Percentiles rank a stretch among this genome's conserved stretches.
Evolutionary conservation across 805 yeast species (phyloP).

Genomic region (Cephaloascus fragrans): DNA sequence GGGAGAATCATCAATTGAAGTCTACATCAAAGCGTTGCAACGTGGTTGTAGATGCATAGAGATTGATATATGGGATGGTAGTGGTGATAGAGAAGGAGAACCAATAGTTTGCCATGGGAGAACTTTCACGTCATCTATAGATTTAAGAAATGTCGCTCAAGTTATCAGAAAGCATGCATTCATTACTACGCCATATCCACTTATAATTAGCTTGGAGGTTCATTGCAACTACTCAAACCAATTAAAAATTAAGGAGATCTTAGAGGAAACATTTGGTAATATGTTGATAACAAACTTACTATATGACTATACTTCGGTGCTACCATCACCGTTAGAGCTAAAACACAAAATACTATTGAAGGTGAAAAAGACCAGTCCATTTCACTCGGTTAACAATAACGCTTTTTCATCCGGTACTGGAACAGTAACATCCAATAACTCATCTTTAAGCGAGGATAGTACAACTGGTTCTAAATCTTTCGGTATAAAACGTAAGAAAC

Average conservation of each 20-base stretch:
- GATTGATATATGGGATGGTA: constrained; percentile 84
- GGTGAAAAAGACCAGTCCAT: constrained; percentile 49
- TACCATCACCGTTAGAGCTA: constrained; percentile 71
- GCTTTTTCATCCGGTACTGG: constrained; percentile 8
- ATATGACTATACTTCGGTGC: constrained; percentile 8
- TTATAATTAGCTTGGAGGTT: constrained; percentile 78
- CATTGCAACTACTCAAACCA: constrained; percentile 71
- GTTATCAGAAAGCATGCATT: constrained; percentile 81
- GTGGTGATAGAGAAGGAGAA: constrained; percentile 31
- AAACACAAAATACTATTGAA: constrained; percentile 69
- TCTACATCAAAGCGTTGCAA: constrained; percentile 77
- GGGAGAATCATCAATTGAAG: constrained; percentile 82
- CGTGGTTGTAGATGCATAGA: constrained; percentile 94
- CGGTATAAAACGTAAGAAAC: constrained; percentile 8
- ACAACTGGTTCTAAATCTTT: constrained; percentile 11
- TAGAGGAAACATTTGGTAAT: constrained; percentile 53
- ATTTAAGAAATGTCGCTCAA: constrained; percentile 57
- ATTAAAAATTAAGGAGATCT: constrained; percentile 36
- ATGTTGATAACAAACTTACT: constrained; percentile 35
- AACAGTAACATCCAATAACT: constrained; percentile 26
- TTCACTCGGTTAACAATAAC: constrained; percentile 14
- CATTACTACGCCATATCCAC: constrained; percentile 76
- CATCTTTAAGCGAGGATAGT: constrained; percentile 31
- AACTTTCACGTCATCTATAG: constrained; percentile 68
- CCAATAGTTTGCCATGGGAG: constrained; percentile 91